Base-by-base conservation (phyloP, 2,329 filamentous ascomycete genomes). In the Ceratocystis variospora region DNA sequence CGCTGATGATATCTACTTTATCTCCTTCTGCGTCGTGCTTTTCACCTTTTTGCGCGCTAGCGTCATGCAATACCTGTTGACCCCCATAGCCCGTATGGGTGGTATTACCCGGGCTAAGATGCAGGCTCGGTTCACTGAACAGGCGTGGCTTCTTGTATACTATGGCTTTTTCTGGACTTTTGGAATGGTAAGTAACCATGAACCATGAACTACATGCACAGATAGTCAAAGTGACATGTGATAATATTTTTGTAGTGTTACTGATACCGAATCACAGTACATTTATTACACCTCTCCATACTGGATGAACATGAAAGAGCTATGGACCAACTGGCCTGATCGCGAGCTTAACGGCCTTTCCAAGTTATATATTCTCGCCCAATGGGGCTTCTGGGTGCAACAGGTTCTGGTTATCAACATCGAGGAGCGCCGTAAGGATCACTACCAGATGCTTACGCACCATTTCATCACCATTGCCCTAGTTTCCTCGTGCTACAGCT, bases 361-460 rank as follows among this genome's bases (percentile, higher is more conserved):
- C 77, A 97, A 97, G 78, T 85, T 83, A 75, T 99, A 99, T 76
- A 89, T 96, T 72, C 81, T 99, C 41, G 87, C 87, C 15, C 92
- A 97, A 75, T 88, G 92, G 76, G 87, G 88, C 28, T 97, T 96
- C 76, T 96, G 90, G 88, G 76, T 96, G 61, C 93, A 97, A 77
- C 92, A 96, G 77, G 88, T 97, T 70, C 79, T 96, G 41, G 90
- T 96, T 67, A 90, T 97, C 74, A 88, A 96, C 76, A 91, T 97
- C 68, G 94, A 99, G 76, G 89, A 95, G 77, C 85, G 88, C 70
- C 84, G 94, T 72, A 97, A 97, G 78, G 94, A 99, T 72, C 88
- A 96, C 76, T 88, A 85, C 79, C 93, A 97, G 76, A 97, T 97
- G 94, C 85, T 97, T 71, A 87, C 85, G 19, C 94, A 97, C 75